phyloP scores from a whole-genome alignment of 2,329 filamentous ascomycete genomes.

The Nigrospora osmanthi region DNA sequence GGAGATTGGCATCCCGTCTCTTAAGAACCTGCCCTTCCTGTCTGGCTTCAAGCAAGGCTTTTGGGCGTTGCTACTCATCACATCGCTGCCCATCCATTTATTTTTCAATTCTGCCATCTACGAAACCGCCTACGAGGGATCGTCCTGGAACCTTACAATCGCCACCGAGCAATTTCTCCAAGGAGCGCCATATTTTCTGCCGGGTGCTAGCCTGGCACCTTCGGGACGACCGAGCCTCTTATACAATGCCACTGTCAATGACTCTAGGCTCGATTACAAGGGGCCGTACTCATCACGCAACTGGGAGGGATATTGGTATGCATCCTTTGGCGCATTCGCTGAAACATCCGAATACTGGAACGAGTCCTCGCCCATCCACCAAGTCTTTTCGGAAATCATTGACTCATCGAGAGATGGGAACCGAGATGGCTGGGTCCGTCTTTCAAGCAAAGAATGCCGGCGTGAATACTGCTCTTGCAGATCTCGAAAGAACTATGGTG shows the following conservation, averaged over 20 bases:
- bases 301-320: not conserved
- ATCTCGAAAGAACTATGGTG: not conserved
- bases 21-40: conserved; percentile 20
- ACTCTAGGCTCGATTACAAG: too few relatives aligned
- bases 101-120: conserved; percentile 1
- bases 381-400: not conserved
- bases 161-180: not conserved
- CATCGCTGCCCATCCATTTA: not conserved
- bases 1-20: conserved; percentile 30
- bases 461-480: not conserved
- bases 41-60: not conserved
- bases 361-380: not conserved
- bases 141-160: not conserved
- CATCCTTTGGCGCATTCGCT: not conserved
- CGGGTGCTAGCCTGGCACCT: not conserved
- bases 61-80: not conserved
- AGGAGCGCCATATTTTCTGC: not conserved
- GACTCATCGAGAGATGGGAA: not conserved
- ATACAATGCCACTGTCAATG: not conserved
- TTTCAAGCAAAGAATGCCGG: not conserved
- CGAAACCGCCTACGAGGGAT: not conserved
- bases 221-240: not conserved
- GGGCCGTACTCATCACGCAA: too few relatives aligned
- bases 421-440: not conserved
- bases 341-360: not conserved